Evolutionary conservation across 1,284 basidiomycete species (phyloP).

Genomic region (Rhodotorula sp.): DNA sequence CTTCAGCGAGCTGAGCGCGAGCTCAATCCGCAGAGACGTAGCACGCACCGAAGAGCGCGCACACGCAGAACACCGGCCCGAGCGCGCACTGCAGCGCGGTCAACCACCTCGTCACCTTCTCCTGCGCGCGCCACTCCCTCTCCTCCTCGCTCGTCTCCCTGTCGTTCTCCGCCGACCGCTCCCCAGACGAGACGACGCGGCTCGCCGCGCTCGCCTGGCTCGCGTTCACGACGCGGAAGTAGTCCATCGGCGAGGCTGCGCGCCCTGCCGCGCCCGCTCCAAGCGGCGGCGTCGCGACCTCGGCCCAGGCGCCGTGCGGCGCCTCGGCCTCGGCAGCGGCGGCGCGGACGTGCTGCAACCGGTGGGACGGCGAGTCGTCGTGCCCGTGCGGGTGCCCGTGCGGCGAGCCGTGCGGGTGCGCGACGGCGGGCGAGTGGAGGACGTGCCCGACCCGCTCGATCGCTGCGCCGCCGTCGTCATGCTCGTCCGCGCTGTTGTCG

Average conservation of each 20-base stretch:
- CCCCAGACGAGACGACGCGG: not conserved
- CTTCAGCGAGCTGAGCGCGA: not conserved
- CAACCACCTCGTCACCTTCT: conserved; percentile 73
- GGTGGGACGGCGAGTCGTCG: conserved; percentile 15
- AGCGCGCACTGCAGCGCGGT: conserved; percentile 75
- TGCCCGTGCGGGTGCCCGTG: not conserved
- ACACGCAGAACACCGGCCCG: conserved; percentile 63
- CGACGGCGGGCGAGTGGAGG: conserved; percentile 35
- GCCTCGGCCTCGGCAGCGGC: conserved; percentile 17
- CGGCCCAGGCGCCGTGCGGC: conserved; percentile 16
- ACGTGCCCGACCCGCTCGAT: conserved; percentile 32
- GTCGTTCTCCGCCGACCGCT: conserved; percentile 48
- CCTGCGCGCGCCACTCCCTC: conserved; percentile 13
- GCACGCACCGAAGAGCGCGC: conserved; percentile 12
- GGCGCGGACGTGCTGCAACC: conserved; percentile 22
- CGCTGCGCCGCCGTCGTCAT: conserved; percentile 35
- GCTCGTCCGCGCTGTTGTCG: conserved; percentile 35
- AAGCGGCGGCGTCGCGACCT: conserved; percentile 15
- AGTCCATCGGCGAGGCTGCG: conserved; percentile 1
- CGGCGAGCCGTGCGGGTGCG: no score
- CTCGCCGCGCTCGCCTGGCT: conserved; percentile 12
- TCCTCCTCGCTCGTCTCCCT: conserved; percentile 1
- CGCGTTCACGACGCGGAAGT: conserved; percentile 17
- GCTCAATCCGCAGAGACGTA: no score
- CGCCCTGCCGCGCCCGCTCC: not conserved